phyloP scores from a whole-genome alignment of 2,329 filamentous ascomycete species.

The Verticillium klebahnii region DNA sequence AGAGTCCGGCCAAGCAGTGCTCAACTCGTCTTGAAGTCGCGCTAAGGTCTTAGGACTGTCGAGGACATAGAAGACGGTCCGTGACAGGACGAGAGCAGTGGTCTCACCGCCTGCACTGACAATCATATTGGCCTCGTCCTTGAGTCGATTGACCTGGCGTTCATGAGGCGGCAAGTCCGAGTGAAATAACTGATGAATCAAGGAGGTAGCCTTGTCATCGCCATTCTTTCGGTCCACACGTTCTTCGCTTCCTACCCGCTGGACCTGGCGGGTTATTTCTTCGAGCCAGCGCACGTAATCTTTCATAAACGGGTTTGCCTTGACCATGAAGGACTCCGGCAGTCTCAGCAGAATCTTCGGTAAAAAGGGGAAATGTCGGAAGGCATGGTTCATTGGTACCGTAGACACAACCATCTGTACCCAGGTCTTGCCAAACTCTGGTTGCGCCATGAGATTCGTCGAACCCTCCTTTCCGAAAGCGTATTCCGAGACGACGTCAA shows the following conservation, averaged over 20 bases:
- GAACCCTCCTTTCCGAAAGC: slow-evolving; percentile 11
- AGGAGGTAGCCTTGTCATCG: not conserved
- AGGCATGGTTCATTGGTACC: not conserved
- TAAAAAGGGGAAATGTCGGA: slow-evolving; percentile 24
- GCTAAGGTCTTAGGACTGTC: slow-evolving; percentile 22
- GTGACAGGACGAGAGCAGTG: slow-evolving; percentile 29
- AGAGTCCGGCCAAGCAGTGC: slow-evolving; percentile 25
- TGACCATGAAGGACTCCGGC: not conserved
- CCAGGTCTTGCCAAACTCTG: not conserved
- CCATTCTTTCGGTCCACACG: not conserved
- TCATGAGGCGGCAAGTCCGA: slow-evolving; percentile 23
- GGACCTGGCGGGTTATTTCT: not conserved
- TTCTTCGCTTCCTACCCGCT: not conserved
- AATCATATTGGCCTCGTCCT: slow-evolving; percentile 35
- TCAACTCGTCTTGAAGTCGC: slow-evolving; percentile 29
- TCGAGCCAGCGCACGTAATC: not conserved
- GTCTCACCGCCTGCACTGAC: slow-evolving; percentile 54
- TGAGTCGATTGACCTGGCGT: slow-evolving; percentile 27
- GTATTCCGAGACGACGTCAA: slow-evolving; percentile 17
- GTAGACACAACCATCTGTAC: not conserved
- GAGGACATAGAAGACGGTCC: slow-evolving; percentile 30
- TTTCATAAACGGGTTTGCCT: not conserved
- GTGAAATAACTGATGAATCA: not conserved
- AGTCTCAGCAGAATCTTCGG: slow-evolving; percentile 20
- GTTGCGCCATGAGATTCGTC: not conserved